Base-by-base conservation (phyloP, 306 rosid species). In the Cucurbita maxima region DNA sequence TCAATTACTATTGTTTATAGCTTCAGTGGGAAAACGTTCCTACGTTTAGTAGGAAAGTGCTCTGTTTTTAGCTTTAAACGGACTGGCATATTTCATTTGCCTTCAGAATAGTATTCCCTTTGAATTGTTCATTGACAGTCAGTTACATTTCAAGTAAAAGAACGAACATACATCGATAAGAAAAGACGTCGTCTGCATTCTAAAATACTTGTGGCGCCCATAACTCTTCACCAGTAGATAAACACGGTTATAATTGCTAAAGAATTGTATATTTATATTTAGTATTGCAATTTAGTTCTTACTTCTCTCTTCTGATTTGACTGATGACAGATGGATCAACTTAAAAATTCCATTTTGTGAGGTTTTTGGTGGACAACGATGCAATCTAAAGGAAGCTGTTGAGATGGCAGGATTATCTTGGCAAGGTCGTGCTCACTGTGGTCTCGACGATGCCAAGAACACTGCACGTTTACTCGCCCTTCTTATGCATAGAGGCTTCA, bases 371-470 rank as follows among this genome's bases (percentile, higher is more conserved):
- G 89, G 84, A 58, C 80, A 67, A 73, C 88, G 86, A 86, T 92
- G 97, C 82, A 92, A 89, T 76, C 85, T 92, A 69, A 89, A 89
- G 89, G 94, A 92, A 80, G 97, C 97, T 8, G 97, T 92, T 81
- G 92, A 87, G 83, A 87, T 85, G 68, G 85, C 97, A 3, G 96
- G 97, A 62, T 83, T 92, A 83, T 84, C 69, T 59, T 92, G 97
- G 97, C 92, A 89, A 83, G 97, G 97, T 73, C 92, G 96, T 61
- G 85, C 96, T 76, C 97, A 92, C 79, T 89, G 97, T 75, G 97
- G 96, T 80, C 87, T 92, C 50, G 97, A 92, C 78, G 96, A 92
- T 79, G 96, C 97, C 51, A 92, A 85, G 87, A 92, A 92, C 70
- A 92, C 96, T 2, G 97, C 97, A 79, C 89, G 85, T 62, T 80